Base-by-base conservation (phyloP, 345 rosid species). In the Ailanthus altissimus region DNA sequence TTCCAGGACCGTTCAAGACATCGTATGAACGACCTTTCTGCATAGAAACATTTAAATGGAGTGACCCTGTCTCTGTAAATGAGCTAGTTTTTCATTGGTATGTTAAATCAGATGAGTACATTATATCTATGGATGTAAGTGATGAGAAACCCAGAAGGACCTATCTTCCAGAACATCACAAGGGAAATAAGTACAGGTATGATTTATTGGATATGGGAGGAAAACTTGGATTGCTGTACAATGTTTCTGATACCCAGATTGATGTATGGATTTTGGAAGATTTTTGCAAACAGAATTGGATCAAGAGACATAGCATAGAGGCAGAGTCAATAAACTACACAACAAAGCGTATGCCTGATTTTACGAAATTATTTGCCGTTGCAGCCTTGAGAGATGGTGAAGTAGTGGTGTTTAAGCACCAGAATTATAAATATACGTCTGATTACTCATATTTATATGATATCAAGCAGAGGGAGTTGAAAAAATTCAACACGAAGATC, bases 201-300 rank as follows among this genome's bases (percentile, higher is more conserved):
- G 23, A 14, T 6, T 38, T 68, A 18, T 6, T 63, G 45, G 77
- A 71, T 28, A 32, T 65, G 61, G 81, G 60, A 14, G 67, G 72
- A 36, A 50, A 77, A 18, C 75, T 81, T 67, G 53, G 50, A 6
- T 45, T 53, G 11, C 4, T 45, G 8, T 45, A 9, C 49, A 62
- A 18, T 14, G 59, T 47, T 47, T 51, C 69, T 5, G 13, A 21
- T 3, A 68, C 11, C 51, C 74, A 40, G 38, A 36, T 68, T n/a
- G 67, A 70, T 61, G 60, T 73, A 5, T 81, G 75, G 75, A 46
- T 77, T 43, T 54, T 46, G 76, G 46, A 77, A n/a, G 78, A 77
- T 54, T 53, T 45, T 45, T 16, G 38, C 3, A 72, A 40, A 20
- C 58, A 28, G 61, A 23, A 59, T 60, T 77, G 84, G 75, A 40